Conservation (phyloP, 1,139 yeast species). For the Yamadazyma mexicana region DNA sequence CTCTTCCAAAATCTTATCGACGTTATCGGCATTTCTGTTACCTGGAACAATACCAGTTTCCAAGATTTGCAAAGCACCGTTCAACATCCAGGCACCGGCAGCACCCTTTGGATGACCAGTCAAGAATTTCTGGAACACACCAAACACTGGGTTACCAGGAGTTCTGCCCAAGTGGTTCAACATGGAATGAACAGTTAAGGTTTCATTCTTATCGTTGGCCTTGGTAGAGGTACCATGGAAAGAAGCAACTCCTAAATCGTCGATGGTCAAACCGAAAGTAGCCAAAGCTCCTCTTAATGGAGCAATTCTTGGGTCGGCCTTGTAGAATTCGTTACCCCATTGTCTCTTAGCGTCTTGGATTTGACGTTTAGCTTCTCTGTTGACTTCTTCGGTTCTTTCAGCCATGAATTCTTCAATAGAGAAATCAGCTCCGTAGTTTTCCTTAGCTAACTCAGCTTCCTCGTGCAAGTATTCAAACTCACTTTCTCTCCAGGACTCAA, state of each 20-base stretch:
- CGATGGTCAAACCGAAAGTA: conserved; percentile 86
- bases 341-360: conserved; percentile 84
- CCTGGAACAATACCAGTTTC: conserved; percentile 97
- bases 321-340: conserved; percentile 96
- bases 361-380: conserved; percentile 84
- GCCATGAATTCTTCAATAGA: conserved; percentile 56
- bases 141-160: conserved; percentile 95
- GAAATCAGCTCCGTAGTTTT: conserved; percentile 62
- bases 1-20: conserved; percentile 79
- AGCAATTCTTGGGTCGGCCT: conserved; percentile 89
- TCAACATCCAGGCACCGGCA: conserved; percentile 99
- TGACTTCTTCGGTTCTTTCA: conserved; percentile 87
- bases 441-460: conserved; percentile 58
- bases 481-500: conserved; percentile 80
- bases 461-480: conserved; percentile 61
- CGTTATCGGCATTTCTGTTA: conserved; percentile 96
- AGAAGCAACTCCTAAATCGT: conserved; percentile 95
- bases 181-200: conserved; percentile 87
- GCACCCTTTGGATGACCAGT: conserved; percentile 99
- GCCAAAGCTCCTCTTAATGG: conserved; percentile 98
- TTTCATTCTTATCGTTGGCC: conserved; percentile 98
- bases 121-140: conserved; percentile 97
- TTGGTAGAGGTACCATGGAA: conserved; percentile 99
- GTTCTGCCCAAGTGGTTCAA: conserved; percentile 94
- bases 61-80: conserved; percentile 93